Evolutionary conservation across 371 early-diverging fungal genomes (phyloP), one percentile per base, ranked within the genome.

Genomic region (Zancudomyces culisetae): DNA sequence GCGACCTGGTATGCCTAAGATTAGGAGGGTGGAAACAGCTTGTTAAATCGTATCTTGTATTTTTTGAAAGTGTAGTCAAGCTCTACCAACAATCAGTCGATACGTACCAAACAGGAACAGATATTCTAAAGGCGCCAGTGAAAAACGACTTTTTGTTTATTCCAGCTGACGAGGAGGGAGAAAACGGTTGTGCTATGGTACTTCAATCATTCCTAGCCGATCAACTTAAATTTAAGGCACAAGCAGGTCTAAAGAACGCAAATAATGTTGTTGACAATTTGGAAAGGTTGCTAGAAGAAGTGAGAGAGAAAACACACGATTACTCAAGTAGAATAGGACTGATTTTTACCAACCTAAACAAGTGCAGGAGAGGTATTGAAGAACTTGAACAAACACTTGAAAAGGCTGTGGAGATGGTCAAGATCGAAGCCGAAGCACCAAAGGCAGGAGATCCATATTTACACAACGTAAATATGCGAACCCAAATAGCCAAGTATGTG

Each of bases 1-100:
- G 53, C 46, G 67, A 66, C 49, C 39, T 66, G 13, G 57, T 60
- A 49, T 50, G 55, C 57, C 69, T 62, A 51, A 52, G 67, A 19
- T 60, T 66, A 27, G 26, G 41, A 22, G 64, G 58, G 19, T 66
- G 67, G 67, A 51, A 54, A 54, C 55, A 56, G 27, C 53, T 60
- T 15, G 63, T 68, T 1, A 56, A 59, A 21, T 63, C 57, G 56
- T 60, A 66, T 55, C 52, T 47, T 1, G 58, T 54, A 51, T 66
- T 42, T 50, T 68, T 66, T 19, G 46, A 21, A 19, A 66, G 60
- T 52, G 59, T 66, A 56, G 59, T 55, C 2, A 67, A 62, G 8
- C 62, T 62, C 18, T 62, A 66, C 45, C 50, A 58, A 26, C 63
- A 61, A 40, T 57, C 61, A 27, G 62, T 61, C 18, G 66, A 62